Base-by-base conservation (phyloP, 2,329 filamentous ascomycete species). In the Helminthosporium solani region DNA sequence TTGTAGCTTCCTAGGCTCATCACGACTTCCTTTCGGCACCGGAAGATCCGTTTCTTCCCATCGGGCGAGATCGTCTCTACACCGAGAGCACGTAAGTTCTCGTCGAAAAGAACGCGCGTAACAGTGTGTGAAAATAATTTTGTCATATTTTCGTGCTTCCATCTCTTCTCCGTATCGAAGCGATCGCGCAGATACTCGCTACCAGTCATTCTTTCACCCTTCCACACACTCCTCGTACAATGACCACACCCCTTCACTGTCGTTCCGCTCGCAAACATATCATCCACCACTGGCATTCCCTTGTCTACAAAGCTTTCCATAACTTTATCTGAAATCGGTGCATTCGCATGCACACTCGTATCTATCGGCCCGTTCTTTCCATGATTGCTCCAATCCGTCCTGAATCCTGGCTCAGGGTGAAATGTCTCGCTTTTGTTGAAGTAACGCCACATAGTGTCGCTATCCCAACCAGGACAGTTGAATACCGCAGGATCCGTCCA, bases 361-460 rank as follows among this genome's bases (percentile, higher is more conserved):
- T 79, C 72, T 2, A 82, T 66, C 12, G 72, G 75, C 1, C 79
- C 79, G 12, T 69, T 57, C 12, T 3, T 43, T 15, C 45, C 45
- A 49, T 83, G 79, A 12, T 65, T 67, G 3, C 66, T 64, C 8
- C 69, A 56, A 39, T 73, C 66, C 3, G 72, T 73, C 18, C 78
- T 56, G 58, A 81, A 80, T 78, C 77, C 81, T 21, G 73, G 61
- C 53, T 81, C 81, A n/a, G 66, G 57, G 42, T 80, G 75, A 53
- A 82, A 82, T 8, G 74, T 78, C 52, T 82, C 79, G 42, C 76
- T 6, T 19, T 44, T 44, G 33, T 44, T 44, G 34, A 44, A 38
- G 34, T 44, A 44, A n/a, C 21, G 33, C 42, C 42, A 39, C 42
- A 44, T 44, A 14, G 23, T 18, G 11, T 37, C 20, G 12, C 21